Percentiles rank a stretch among this genome's conserved stretches.
Evolutionary conservation across 768 basidiomycete genomes (phyloP).

Genomic region (Cystobasidium ongulense): DNA sequence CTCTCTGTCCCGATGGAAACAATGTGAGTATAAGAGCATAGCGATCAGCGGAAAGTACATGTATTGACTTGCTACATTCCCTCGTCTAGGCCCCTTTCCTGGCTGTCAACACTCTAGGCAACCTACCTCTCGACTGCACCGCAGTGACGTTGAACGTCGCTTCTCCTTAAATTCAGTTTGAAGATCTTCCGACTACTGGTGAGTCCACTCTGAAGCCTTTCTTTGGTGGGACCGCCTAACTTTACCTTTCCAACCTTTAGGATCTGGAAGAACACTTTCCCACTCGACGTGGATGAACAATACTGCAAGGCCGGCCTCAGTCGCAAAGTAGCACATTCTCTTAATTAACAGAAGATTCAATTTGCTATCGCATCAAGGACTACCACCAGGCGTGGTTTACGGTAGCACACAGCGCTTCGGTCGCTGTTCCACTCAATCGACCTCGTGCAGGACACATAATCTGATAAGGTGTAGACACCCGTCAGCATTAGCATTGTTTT

Average conservation of each 20-base stretch:
- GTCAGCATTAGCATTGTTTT: neutral
- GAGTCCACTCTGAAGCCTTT: neutral
- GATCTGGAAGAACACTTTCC: neutral
- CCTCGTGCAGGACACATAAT: neutral
- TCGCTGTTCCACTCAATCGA: neutral
- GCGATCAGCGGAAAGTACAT: too few species aligned
- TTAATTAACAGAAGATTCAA: neutral
- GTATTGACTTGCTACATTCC: neutral
- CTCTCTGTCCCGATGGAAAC: neutral
- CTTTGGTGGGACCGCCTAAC: too few species aligned
- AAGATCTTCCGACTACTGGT: too few species aligned
- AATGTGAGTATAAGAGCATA: neutral
- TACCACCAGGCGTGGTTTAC: neutral
- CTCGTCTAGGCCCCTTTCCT: neutral
- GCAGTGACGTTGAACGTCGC: constrained; percentile 8
- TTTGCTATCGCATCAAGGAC: neutral
- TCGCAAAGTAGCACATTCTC: neutral
- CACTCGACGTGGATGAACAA: neutral
- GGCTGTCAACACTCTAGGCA: neutral
- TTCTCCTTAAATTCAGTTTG: neutral
- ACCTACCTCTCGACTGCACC: neutral
- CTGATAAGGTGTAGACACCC: neutral
- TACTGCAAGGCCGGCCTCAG: neutral
- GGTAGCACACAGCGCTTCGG: neutral
- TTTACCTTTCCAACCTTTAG: too few species aligned